Evolutionary conservation across 768 basidiomycete genomes (phyloP).

Genomic region (Hygrocybe punicea): DNA sequence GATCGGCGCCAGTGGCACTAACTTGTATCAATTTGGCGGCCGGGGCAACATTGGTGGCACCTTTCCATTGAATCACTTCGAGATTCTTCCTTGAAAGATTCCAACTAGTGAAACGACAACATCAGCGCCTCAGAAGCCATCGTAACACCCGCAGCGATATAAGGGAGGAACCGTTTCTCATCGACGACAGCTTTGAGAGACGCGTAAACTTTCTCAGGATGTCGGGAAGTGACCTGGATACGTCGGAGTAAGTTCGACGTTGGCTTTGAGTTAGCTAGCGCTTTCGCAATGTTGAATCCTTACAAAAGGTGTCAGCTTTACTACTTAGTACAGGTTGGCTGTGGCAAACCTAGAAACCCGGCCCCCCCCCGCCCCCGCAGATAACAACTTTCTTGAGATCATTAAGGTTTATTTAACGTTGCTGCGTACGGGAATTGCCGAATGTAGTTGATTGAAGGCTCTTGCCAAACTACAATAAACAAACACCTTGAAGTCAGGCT

Average conservation of each 20-base stretch:
- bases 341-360: conserved; percentile 57
- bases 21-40: conserved; percentile 61
- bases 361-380: conserved; percentile 55
- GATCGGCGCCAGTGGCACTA: conserved; percentile 73
- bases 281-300: conserved; percentile 58
- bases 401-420: not conserved
- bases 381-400: conserved; percentile 36
- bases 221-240: conserved; percentile 60
- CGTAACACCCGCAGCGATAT: conserved; percentile 53
- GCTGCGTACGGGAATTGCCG: not conserved
- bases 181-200: conserved; percentile 32
- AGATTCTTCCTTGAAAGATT: conserved; percentile 60
- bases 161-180: conserved; percentile 39
- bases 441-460: no score
- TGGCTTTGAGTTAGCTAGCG: conserved; percentile 35
- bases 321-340: not conserved
- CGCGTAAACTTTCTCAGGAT: conserved; percentile 44
- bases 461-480: no score
- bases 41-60: conserved; percentile 62
- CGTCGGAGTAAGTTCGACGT: conserved; percentile 29
- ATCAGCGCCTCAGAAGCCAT: conserved; percentile 51
- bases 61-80: conserved; percentile 58
- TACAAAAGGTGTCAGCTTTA: not conserved
- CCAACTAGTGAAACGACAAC: conserved; percentile 70
- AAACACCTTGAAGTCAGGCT: no score